Evolutionary conservation across 768 basidiomycete genomes (phyloP).

Genomic region (Suillus spraguei): DNA sequence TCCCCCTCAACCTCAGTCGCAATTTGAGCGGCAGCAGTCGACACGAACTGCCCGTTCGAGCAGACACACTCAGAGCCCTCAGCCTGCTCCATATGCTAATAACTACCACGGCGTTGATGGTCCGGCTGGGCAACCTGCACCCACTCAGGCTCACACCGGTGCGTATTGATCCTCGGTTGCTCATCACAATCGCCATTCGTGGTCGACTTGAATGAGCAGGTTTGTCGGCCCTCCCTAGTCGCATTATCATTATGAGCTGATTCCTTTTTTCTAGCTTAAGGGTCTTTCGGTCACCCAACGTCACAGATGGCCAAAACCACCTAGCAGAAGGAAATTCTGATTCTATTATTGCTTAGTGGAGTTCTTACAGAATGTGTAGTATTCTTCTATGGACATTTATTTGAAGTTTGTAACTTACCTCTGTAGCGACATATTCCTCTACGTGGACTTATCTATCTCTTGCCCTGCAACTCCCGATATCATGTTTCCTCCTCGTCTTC

Average conservation of each 20-base stretch:
- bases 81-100: conserved; percentile 43
- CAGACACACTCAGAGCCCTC: conserved; percentile 42
- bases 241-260: conserved; percentile 6
- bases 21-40: conserved; percentile 23
- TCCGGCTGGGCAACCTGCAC: conserved; percentile 39
- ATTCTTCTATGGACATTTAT: conserved; percentile 2
- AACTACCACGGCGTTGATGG: conserved; percentile 29
- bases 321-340: conserved; percentile 7
- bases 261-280: conserved; percentile 37
- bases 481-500: conserved; percentile 24
- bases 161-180: conserved; percentile 30
- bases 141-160: conserved; percentile 50
- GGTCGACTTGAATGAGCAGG: conserved; percentile 7
- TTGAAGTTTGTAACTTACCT: conserved; percentile 9
- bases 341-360: conserved; percentile 4
- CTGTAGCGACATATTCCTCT: background rate
- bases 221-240: background rate
- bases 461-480: background rate
- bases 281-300: conserved; percentile 45
- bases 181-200: conserved; percentile 7
- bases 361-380: background rate
- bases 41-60: conserved; percentile 23
- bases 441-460: conserved; percentile 4
- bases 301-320: conserved; percentile 33
- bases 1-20: conserved; percentile 28